Conservation (phyloP, 176 grass and related monocot species). For the Triticum dicoccoides region DNA sequence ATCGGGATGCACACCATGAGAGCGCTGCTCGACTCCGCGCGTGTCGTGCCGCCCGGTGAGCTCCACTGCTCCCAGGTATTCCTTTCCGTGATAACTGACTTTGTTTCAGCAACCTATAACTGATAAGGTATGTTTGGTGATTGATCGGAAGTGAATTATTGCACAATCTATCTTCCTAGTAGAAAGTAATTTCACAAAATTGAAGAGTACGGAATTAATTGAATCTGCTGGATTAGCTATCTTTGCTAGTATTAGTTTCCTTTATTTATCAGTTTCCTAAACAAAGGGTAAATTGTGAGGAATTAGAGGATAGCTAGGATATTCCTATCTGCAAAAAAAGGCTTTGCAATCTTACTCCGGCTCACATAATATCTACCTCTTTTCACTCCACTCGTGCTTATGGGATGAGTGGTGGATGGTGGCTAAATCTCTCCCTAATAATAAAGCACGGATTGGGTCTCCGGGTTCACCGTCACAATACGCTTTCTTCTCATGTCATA, state of each 20-base stretch:
- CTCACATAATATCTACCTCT: neutral
- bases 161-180: conserved; percentile 6
- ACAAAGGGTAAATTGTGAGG: neutral
- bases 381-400: neutral
- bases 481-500: too few relatives aligned
- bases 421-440: neutral
- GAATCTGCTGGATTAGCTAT: neutral
- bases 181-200: neutral
- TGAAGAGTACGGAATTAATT: neutral
- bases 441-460: too few relatives aligned
- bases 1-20: conserved; percentile 86
- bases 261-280: neutral
- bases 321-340: neutral
- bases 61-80: conserved; percentile 79
- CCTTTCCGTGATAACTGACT: conserved; percentile 12
- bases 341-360: neutral
- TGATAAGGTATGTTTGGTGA: neutral
- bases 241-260: neutral
- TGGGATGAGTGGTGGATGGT: neutral
- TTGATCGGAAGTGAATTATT: neutral
- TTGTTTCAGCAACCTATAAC: neutral
- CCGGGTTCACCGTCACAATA: too few relatives aligned
- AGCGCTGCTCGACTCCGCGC: conserved; percentile 63
- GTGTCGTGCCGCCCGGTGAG: conserved; percentile 55
- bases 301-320: neutral